Percentiles rank a stretch among this genome's conserved stretches.
Conservation (phyloP, 2,329 filamentous ascomycete species). For the Cladosporium sp. region DNA sequence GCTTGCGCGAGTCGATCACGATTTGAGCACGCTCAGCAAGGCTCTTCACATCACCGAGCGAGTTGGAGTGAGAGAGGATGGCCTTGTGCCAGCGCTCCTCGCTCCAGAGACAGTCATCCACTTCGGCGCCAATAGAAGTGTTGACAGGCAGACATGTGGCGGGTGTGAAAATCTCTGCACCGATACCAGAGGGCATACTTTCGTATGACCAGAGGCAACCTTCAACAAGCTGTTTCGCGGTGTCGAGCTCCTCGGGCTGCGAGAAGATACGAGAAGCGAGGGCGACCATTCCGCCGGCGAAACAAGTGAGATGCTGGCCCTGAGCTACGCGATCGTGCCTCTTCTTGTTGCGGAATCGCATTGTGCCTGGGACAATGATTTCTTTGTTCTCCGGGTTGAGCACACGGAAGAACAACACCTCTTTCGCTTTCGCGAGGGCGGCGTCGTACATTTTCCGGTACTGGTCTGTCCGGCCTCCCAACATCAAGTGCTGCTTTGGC, state of each 20-base stretch:
- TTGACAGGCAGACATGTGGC: slow-evolving; percentile 38
- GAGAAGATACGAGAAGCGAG: slow-evolving; percentile 61
- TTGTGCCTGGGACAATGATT: slow-evolving; percentile 33
- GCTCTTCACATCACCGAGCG: slow-evolving; percentile 23
- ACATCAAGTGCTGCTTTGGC: slow-evolving; percentile 27
- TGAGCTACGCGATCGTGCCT: slow-evolving; percentile 32
- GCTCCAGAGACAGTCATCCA: slow-evolving; percentile 40
- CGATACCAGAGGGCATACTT: slow-evolving; percentile 54
- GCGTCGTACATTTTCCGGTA: slow-evolving; percentile 44
- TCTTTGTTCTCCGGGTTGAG: slow-evolving; percentile 39
- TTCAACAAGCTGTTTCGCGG: slow-evolving; percentile 56
- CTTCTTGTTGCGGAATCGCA: slow-evolving; percentile 17
- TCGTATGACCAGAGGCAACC: slow-evolving; percentile 63
- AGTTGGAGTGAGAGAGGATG: slow-evolving; percentile 32
- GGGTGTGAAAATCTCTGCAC: slow-evolving; percentile 56
- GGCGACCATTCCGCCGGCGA: slow-evolving; percentile 66
- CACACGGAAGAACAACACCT: slow-evolving; percentile 41
- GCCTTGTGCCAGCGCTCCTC: slow-evolving; percentile 41
- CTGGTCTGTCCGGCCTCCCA: slow-evolving; percentile 28
- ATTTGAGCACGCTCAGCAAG: slow-evolving; percentile 23
- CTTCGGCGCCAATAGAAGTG: not conserved
- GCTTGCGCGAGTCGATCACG: slow-evolving; percentile 36
- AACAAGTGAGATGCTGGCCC: slow-evolving; percentile 64
- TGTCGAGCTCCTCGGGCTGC: slow-evolving; percentile 50
- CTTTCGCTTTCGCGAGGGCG: slow-evolving; percentile 45